Conservation (phyloP, 2,329 filamentous ascomycete species). For the Epichloe coenophiala region DNA sequence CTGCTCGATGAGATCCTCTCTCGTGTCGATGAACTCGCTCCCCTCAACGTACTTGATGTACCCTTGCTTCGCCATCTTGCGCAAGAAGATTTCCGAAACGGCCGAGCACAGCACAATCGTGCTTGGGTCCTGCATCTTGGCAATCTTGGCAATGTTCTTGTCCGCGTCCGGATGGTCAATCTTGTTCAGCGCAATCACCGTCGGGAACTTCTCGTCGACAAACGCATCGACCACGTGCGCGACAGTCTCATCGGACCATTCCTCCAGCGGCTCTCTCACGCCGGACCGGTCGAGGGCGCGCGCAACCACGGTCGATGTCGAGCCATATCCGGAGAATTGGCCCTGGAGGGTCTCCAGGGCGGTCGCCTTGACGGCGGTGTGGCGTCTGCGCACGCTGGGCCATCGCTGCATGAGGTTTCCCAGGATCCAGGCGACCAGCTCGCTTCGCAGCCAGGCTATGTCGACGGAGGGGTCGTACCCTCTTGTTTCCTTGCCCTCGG, state of each 20-base stretch:
- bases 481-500: conserved; percentile 92
- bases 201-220: conserved; percentile 95
- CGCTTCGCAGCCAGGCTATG: conserved; percentile 86
- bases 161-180: conserved; percentile 96
- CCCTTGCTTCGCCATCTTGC: conserved; percentile 82
- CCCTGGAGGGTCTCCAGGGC: conserved; percentile 81
- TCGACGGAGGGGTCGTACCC: conserved; percentile 93
- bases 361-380: conserved; percentile 72
- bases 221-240: conserved; percentile 79
- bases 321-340: conserved; percentile 93
- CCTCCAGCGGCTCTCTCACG: conserved; percentile 74
- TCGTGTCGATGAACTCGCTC: conserved; percentile 82
- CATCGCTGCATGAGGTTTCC: conserved; percentile 89
- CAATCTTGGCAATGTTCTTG: conserved; percentile 93
- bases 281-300: conserved; percentile 66
- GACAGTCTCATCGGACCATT: conserved; percentile 76
- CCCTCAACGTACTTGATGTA: conserved; percentile 85
- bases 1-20: conserved; percentile 79
- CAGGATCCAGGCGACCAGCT: conserved; percentile 90
- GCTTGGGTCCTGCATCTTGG: conserved; percentile 74
- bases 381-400: conserved; percentile 71
- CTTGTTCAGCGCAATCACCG: conserved; percentile 93
- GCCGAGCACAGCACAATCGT: conserved; percentile 84
- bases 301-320: conserved; percentile 61
- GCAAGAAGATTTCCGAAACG: conserved; percentile 87